phyloP scores from a whole-genome alignment of 768 basidiomycete genomes.

The Suillus clintonianus region DNA sequence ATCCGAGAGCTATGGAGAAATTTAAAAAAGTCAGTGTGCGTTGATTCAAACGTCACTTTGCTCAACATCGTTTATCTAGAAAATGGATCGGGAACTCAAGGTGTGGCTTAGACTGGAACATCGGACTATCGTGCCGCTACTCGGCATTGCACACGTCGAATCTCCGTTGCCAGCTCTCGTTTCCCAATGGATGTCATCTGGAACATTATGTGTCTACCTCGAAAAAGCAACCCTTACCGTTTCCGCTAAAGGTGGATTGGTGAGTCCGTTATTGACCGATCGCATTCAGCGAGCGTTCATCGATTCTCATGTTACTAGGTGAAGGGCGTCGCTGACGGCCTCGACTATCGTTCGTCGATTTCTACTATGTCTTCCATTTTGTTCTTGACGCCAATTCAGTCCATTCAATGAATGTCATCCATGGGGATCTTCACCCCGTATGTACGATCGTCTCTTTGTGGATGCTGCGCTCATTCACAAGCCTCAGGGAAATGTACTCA shows the following conservation, averaged over 20 bases:
- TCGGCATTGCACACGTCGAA: conserved; percentile 8
- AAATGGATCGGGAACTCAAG: conserved; percentile 17
- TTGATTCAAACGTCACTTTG: neutral
- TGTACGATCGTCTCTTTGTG: neutral
- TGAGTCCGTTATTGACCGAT: neutral
- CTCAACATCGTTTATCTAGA: conserved; percentile 2
- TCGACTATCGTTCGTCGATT: neutral
- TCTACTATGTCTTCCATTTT: neutral
- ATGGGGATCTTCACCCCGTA: neutral
- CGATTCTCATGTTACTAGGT: neutral
- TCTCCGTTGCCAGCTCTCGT: neutral
- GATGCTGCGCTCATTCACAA: neutral
- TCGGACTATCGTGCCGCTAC: conserved; percentile 19
- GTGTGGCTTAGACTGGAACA: conserved; percentile 21
- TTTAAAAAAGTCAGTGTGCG: neutral
- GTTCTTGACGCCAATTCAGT: neutral
- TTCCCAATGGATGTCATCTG: neutral
- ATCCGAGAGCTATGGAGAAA: neutral
- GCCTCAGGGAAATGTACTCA: neutral
- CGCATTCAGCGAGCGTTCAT: neutral
- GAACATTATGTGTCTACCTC: neutral
- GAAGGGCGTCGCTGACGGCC: neutral
- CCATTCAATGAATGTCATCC: neutral
- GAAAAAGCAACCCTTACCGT: neutral
- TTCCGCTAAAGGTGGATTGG: neutral